These are phyloP conservation scores for Aspergillus ruber DNA, from an alignment of 2,329 filamentous ascomycete genomes.

Conservation along the genomic window DNA sequence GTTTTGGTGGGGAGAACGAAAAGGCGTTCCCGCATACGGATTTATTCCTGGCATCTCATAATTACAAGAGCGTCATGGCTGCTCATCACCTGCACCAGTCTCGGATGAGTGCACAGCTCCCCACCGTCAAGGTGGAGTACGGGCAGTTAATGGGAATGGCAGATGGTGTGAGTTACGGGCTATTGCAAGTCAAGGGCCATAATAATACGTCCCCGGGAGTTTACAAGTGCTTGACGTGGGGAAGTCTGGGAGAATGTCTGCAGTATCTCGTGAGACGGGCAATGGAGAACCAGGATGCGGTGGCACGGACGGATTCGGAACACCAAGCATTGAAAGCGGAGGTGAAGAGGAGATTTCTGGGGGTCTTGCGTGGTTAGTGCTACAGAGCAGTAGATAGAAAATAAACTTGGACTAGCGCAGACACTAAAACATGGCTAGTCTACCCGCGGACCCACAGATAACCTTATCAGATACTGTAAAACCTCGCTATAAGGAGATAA, in stretches of 20 bases:
- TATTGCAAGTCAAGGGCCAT: slow-evolving; percentile 40
- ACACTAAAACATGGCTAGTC: background rate
- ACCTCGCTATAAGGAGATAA: too few species aligned
- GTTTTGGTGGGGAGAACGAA: slow-evolving; percentile 12
- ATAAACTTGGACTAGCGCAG: background rate
- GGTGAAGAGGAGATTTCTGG: slow-evolving; percentile 3
- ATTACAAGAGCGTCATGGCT: slow-evolving; percentile 60
- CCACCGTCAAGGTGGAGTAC: slow-evolving; percentile 46
- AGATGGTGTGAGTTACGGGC: slow-evolving; percentile 52
- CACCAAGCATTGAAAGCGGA: slow-evolving; percentile 24
- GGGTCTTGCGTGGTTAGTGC: background rate
- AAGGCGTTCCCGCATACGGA: slow-evolving; percentile 50
- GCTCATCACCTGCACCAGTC: slow-evolving; percentile 46
- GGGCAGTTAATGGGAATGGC: slow-evolving; percentile 57
- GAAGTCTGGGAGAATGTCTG: slow-evolving; percentile 64
- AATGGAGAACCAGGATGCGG: slow-evolving; percentile 56
- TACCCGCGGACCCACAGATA: background rate
- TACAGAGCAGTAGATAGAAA: background rate
- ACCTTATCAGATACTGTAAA: background rate
- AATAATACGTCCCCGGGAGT: slow-evolving; percentile 31
- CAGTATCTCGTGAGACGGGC: slow-evolving; percentile 60
- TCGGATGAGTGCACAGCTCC: slow-evolving; percentile 34
- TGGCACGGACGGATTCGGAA: slow-evolving; percentile 45
- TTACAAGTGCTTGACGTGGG: slow-evolving; percentile 54
- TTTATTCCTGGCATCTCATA: slow-evolving; percentile 77